These are phyloP conservation scores for Silene latifolia DNA, from an alignment of 148 eudicot genomes.

Conservation along the genomic window DNA sequence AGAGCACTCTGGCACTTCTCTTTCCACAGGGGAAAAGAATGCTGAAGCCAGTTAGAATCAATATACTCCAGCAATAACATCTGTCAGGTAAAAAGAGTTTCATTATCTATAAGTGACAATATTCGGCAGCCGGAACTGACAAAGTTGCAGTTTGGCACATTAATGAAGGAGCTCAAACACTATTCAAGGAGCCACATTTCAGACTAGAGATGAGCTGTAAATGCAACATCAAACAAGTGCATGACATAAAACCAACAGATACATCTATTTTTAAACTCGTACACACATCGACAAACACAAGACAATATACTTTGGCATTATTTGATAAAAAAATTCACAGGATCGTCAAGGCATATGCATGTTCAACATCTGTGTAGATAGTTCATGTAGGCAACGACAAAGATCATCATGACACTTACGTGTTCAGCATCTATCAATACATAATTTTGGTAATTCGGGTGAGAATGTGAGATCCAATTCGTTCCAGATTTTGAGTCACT, in stretches of 20 bases:
- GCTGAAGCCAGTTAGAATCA: conserved; percentile 59
- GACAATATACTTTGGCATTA: neutral
- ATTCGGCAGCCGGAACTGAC: neutral
- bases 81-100: conserved; percentile 32
- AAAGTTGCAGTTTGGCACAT: neutral
- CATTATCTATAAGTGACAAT: neutral
- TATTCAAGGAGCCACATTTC: conserved; percentile 7
- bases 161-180: conserved; percentile 15
- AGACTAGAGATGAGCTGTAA: conserved; percentile 5
- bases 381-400: neutral
- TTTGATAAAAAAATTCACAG: neutral
- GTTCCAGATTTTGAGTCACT: too few species aligned
- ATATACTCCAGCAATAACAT: conserved; percentile 63
- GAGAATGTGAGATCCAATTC: too few species aligned
- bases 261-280: neutral
- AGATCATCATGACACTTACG: neutral
- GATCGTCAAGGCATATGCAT: neutral
- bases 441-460: too few species aligned
- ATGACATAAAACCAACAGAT: neutral
- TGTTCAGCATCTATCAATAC: neutral
- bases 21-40: conserved; percentile 62
- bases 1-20: conserved; percentile 63
- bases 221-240: neutral
- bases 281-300: neutral
- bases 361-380: neutral